A percentile compares a stretch with the other conserved stretches of the same genome.
Evolutionary conservation across 2,329 filamentous ascomycete genomes (phyloP).

Genomic region (Chaetothyriales sp.): DNA sequence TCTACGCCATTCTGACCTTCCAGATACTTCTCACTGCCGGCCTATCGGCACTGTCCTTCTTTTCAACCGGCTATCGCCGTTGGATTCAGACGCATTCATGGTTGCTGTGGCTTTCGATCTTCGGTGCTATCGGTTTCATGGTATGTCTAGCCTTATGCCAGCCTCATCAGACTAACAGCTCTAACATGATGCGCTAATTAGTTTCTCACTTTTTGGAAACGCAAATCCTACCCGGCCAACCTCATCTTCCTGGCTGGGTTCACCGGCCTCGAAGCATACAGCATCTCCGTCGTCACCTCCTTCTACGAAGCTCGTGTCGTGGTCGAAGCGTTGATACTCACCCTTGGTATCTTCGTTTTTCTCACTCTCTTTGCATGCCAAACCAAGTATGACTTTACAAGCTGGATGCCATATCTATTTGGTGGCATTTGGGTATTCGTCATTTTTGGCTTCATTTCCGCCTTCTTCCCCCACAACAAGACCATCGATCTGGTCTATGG

Average conservation of each 20-base stretch:
- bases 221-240: conserved; percentile 89
- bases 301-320: conserved; percentile 78
- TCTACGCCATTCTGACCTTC: conserved; percentile 93
- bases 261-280: conserved; percentile 85
- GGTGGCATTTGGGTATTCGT: conserved; percentile 80
- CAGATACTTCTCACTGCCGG: conserved; percentile 76
- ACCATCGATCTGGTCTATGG: conserved; percentile 77
- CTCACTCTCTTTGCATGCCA: conserved; percentile 81
- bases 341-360: conserved; percentile 51
- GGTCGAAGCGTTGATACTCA: conserved; percentile 78
- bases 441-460: conserved; percentile 82
- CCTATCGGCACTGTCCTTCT: conserved; percentile 75
- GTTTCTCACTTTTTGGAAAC: conserved; percentile 82
- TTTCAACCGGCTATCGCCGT: conserved; percentile 58
- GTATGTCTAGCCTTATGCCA: background rate
- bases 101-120: conserved; percentile 75
- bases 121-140: conserved; percentile 74
- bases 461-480: conserved; percentile 74
- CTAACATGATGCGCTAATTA: conserved; percentile 23
- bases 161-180: background rate
- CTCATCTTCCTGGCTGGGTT: conserved; percentile 83
- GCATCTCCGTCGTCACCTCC: conserved; percentile 79
- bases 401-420: conserved; percentile 91
- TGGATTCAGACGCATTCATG: conserved; percentile 80
- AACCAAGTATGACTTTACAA: conserved; percentile 95